A percentile compares a stretch with the other conserved stretches of the same genome.
Evolutionary conservation across 805 yeast species (phyloP).

Genomic region (Candida xiaguanensis): DNA sequence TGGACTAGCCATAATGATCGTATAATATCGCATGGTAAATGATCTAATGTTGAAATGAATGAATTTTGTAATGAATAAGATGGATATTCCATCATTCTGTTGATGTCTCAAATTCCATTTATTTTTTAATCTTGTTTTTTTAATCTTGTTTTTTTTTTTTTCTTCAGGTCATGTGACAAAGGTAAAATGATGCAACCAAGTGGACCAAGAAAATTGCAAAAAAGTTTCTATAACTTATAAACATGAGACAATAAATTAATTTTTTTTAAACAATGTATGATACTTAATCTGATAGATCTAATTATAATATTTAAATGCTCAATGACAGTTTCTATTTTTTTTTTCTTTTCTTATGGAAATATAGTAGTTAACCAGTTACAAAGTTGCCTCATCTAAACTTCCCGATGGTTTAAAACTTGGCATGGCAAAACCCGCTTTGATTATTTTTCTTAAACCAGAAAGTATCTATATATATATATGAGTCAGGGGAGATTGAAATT

Average conservation of each 20-base stretch:
- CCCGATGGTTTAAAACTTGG: not conserved
- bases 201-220: not conserved
- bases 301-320: no score
- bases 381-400: no score
- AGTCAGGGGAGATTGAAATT: no score
- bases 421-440: not conserved
- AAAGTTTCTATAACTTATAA: no score
- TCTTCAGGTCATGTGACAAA: not conserved
- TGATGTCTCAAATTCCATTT: no score
- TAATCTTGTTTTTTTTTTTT: not conserved
- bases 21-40: slow-evolving; percentile 40
- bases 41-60: slow-evolving; percentile 41
- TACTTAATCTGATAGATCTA: no score
- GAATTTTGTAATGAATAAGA: slow-evolving; percentile 30
- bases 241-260: no score
- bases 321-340: no score
- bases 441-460: not conserved
- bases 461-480: no score
- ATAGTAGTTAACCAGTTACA: no score
- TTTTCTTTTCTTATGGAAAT: no score
- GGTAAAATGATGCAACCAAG: not conserved
- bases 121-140: no score
- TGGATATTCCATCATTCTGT: not conserved
- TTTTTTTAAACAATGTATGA: not conserved
- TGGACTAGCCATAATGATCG: slow-evolving; percentile 43